Conservation (phyloP, 768 basidiomycete genomes). For the Cystobasidium onofrii region DNA sequence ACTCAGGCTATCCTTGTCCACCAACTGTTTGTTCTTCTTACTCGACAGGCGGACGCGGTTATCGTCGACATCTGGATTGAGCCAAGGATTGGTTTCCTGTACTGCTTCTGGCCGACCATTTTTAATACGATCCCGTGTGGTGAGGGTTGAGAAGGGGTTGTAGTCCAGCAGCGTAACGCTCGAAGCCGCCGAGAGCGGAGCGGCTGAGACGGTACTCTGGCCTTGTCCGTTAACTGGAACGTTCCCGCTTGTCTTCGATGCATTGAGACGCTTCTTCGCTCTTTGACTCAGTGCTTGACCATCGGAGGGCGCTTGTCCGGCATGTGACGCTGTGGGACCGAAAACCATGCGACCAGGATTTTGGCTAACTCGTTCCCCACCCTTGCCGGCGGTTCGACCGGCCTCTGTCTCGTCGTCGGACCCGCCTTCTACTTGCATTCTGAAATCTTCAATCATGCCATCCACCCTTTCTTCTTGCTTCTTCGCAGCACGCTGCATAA, state of each 20-base stretch:
- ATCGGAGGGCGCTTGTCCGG: background rate
- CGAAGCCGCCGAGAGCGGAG: background rate
- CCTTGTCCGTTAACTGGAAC: background rate
- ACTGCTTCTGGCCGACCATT: background rate
- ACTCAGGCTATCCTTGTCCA: conserved; percentile 57
- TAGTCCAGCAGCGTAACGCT: conserved; percentile 1
- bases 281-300: background rate
- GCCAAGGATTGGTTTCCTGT: conserved; percentile 69
- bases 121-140: background rate
- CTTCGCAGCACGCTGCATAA: conserved; percentile 87
- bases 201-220: background rate
- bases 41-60: conserved; percentile 52
- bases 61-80: conserved; percentile 45
- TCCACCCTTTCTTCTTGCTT: conserved; percentile 57
- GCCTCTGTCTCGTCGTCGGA: conserved; percentile 45
- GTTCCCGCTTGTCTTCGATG: conserved; percentile 13
- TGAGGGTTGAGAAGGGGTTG: conserved; percentile 17
- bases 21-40: conserved; percentile 65
- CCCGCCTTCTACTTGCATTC: conserved; percentile 49
- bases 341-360: conserved; percentile 48
- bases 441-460: conserved; percentile 63
- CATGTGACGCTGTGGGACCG: conserved; percentile 39
- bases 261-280: conserved; percentile 13
- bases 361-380: conserved; percentile 44
- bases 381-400: conserved; percentile 37